Evolutionary conservation across 2,329 filamentous ascomycete genomes (phyloP).

Genomic region (Exserohilum turcica): DNA sequence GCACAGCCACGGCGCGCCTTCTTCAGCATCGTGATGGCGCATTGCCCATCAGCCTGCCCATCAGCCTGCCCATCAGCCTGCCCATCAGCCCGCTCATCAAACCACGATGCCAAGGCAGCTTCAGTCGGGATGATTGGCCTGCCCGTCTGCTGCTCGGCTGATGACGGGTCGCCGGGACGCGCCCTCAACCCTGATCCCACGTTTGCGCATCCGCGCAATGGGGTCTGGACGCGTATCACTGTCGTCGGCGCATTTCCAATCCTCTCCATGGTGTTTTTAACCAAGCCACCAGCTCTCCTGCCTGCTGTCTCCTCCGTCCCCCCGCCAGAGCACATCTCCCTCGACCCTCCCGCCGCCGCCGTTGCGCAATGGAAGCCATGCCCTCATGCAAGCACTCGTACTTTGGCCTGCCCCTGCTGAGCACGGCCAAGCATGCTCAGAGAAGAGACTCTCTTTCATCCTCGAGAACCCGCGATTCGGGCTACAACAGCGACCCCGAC

Average conservation of each 20-base stretch:
- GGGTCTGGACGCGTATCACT: conserved; percentile 16
- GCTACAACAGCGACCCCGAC: conserved; percentile 39
- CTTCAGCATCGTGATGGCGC: no score
- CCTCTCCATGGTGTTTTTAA: background rate
- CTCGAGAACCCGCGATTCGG: conserved; percentile 37
- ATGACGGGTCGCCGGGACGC: conserved; percentile 10
- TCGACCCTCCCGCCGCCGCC: background rate
- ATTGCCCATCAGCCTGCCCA: conserved; percentile 1
- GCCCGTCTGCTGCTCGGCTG: conserved; percentile 15
- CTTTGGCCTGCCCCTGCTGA: conserved; percentile 24
- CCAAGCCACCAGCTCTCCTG: background rate
- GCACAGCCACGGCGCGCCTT: conserved; percentile 21
- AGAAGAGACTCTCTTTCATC: conserved; percentile 37
- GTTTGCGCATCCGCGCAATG: conserved; percentile 29
- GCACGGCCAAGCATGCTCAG: conserved; percentile 18
- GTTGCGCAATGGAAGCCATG: conserved; percentile 22
- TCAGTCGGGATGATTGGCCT: conserved; percentile 6
- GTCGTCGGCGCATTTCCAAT: conserved; percentile 15
- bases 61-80: background rate
- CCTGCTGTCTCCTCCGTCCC: background rate
- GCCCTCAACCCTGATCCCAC: conserved; percentile 19
- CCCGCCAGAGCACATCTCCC: conserved; percentile 3
- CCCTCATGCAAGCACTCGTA: conserved; percentile 11
- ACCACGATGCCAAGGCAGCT: conserved; percentile 3
- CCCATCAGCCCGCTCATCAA: background rate